Evolutionary conservation across 176 grass and related monocot species (phyloP), one percentile per base, ranked within the genome.

Genomic region (Oryza longistaminata): DNA sequence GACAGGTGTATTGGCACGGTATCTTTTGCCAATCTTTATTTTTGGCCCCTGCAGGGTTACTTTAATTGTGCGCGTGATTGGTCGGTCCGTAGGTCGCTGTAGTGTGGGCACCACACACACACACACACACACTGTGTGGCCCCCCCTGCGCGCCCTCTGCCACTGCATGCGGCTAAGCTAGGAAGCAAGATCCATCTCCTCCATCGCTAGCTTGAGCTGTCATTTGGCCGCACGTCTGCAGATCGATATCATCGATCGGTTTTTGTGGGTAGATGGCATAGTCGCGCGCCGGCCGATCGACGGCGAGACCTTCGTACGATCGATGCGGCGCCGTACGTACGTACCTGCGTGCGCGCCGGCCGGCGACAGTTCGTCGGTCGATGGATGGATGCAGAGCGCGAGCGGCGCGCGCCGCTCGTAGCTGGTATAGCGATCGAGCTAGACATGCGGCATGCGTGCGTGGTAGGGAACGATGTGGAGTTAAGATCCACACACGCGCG

Each of bases 1-100:
- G 33, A 76, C 52, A 61, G 11, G 31, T 76, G 50, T 40, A 22
- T 6, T 55, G 10, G 7, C 16, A 22, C 70, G 4, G 15, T 39
- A 35, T 60, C 74, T 61, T 62, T 40, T 39, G 19, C 7, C 11
- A 8, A 58, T 62, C 7, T 24, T 62, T 62, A 62, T 61, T 61
- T 62, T 5, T 4, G 52, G 75, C 33, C 19, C 17, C 50, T 58
- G 26, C 16, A 52, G 73, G 40, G 49, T 71, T 55, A 16, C 40
- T 74, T 71, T 61, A 71, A 71, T 27, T 61, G 8, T 16, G 49
- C 68, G 68, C 80, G 50, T 82, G 80, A 61, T 71, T 71, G 68
- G 49, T 81, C 66, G 13, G 78, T 10, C 45, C 3, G 9, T 22
- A 58, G 52, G 6, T 13, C 58, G 8, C 58, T 24, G n/a, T 62